These are phyloP conservation scores for Penicillium glabrum DNA, from an alignment of 2,329 filamentous ascomycete species.

Conservation along the genomic window DNA sequence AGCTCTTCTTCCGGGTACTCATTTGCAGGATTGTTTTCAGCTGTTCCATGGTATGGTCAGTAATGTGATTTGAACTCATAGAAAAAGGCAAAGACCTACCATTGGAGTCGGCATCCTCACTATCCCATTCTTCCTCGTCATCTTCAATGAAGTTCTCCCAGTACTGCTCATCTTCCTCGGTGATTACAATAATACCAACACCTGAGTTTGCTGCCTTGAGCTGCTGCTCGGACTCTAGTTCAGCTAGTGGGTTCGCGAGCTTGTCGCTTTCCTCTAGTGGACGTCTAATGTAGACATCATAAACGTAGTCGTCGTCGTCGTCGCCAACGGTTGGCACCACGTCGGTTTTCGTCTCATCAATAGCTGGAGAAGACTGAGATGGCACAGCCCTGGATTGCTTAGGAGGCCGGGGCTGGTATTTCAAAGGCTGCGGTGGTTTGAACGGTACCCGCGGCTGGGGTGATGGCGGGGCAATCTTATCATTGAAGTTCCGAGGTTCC, in stretches of 20 bases:
- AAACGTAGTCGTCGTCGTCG: constrained; percentile 57
- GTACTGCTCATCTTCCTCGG: constrained; percentile 48
- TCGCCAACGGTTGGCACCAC: constrained; percentile 36
- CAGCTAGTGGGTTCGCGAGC: constrained; percentile 36
- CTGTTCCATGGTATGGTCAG: constrained; percentile 26
- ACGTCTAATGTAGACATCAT: constrained; percentile 61
- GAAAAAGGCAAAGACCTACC: constrained; percentile 34
- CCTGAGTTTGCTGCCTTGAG: constrained; percentile 34
- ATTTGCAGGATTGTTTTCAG: constrained; percentile 52
- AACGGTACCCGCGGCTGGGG: constrained; percentile 4
- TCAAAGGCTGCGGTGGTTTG: constrained; percentile 31
- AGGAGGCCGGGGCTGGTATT: constrained; percentile 38
- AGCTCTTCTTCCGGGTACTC: constrained; percentile 54
- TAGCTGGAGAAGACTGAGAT: constrained; percentile 1
- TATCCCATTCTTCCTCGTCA: constrained; percentile 58
- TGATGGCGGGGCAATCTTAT: constrained; percentile 1
- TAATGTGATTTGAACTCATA: background rate
- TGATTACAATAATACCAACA: constrained; percentile 44
- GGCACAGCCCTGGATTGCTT: constrained; percentile 25
- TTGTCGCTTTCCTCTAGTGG: constrained; percentile 35
- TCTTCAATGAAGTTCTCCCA: constrained; percentile 59
- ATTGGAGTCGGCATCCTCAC: constrained; percentile 64
- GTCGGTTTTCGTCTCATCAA: constrained; percentile 3
- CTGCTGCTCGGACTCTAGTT: constrained; percentile 28
- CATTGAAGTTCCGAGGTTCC: constrained; percentile 7